Evolutionary conservation across 148 eudicot genomes (phyloP), one percentile per base, ranked within the genome.

Genomic region (Chenopodium album): DNA sequence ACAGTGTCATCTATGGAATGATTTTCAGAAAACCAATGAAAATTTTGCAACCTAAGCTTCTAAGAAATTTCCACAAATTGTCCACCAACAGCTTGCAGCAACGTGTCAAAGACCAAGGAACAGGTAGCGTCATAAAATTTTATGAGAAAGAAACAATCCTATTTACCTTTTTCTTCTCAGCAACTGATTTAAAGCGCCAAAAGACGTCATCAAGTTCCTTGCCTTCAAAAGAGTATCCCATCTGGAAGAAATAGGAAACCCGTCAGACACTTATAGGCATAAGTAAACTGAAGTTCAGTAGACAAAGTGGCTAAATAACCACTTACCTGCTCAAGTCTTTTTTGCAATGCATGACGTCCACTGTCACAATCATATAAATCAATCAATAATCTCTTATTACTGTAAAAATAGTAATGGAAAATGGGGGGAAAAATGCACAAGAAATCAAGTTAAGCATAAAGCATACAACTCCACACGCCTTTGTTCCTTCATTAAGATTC

Each of bases 311-410:
- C 31, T 62, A 62, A 26, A 80, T 74, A 80, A 44, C 11, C 72
- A 68, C 76, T 52, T 80, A 95, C 98, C 96, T 95, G 92, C 77
- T 89, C 85, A 87, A 95, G 94, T 78, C 91, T 92, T 73, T 93
- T 86, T 89, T 86, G 88, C 83, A 95, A 85, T 83, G 98, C 98
- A 91, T 95, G 98, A 17, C 98, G 96, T 47, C 98, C 98, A 85
- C 98, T 95, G 92, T 77, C 89, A 52, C 60, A 80, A 81, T 31
- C 44, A 73, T 37, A 64, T 28, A 73, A 81, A 67, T 64, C 20
- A 54, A 69, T 31, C 50, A 60, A 34, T 34, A 22, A 62, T 4
- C 10, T 48, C 20, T 19, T 29, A 9, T 17, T 29, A 23, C 31
- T 29, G 11, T 70, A 60, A 71, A 50, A 59, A 28, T 60, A 17